Evolutionary conservation across 2,329 filamentous ascomycete species (phyloP), one percentile per base, ranked within the genome.

Genomic region (Tolypocladium amazonense): DNA sequence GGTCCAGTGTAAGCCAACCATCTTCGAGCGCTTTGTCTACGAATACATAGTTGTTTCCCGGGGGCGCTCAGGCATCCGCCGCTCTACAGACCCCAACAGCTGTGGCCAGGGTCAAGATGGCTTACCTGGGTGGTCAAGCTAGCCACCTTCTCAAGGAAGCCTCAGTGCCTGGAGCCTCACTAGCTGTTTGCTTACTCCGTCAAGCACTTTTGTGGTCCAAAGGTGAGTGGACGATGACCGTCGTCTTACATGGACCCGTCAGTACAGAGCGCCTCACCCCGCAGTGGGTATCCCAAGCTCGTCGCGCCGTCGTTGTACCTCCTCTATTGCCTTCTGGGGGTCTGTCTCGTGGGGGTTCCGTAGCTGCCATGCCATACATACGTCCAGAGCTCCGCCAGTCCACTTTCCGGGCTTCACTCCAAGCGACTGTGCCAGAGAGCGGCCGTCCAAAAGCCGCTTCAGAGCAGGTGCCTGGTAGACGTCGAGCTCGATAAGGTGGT

Each of bases 331-430:
- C 3, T 77, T 81, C 8, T 75, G 67, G 8, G 78, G 73, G 62
- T 92, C 87, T 4, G 80, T 83, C 60, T 77, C 78, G 4, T 79
- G 79, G 0, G 92, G 90, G 69, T 97, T 85, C 43, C 90, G 82
- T 58, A 97, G 81, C 73, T 97, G 94, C 92, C 92, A 97, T 62
- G 86, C 86, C 73, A 95, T 83, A 62, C 90, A 89, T 4, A 92
- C 78, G 38, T 95, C 88, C 55, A 96, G 76, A 4, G 92, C 92
- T 54, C 81, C 80, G 58, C 85, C 85, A 81, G 95, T 88, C 93
- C 93, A 97, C n/a, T 79, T 86, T 1, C 90, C 91, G 0, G 89
- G 87, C 63, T 85, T 86, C n/a, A 81, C 75, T 0, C 81, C 84
- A 4, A 97, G 78, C 4, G 83, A 84, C 62, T 85, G 81, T 23